Base-by-base conservation (phyloP, 2,329 filamentous ascomycete genomes). In the Apiospora saccharicola region DNA sequence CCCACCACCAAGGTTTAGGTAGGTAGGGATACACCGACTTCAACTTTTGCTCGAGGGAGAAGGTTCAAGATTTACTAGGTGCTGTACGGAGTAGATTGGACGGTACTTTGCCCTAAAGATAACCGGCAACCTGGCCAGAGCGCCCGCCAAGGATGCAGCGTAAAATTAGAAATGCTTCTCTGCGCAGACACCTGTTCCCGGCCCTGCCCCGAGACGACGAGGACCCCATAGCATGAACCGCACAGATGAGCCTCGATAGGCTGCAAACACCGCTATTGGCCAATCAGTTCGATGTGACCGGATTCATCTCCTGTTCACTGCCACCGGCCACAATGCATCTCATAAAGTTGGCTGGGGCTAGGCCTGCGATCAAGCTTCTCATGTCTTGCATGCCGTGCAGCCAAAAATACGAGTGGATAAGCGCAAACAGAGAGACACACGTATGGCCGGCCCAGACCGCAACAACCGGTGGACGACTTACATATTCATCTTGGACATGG, bases 121-220 rank as follows among this genome's bases (percentile, higher is more conserved):
- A 64, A 64, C 19, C 22, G 16, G 4, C 57, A 0, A 2, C 34
- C 22, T 41, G 57, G 30, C 57, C 57, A 37, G 41, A n/a, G 57
- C 57, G 34, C 34, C 30, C 22, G 57, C 57, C 57, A 41, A 41
- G 57, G 34, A 34, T 34, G 34, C 12, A 41, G 57, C 34, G 57
- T 41, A 41, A 64, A 64, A 64, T 64, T 41, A 64, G 57, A 64
- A 64, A 41, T 22, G 57, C 57, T 64, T 41, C 57, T 64, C n/a
- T 24, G 30, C 53, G 53, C 53, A 61, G 30, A 37, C 30, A 34
- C 7, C 4, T 61, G 19, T 8, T 41, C 57, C 34, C 19, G 19
- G 53, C 10, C 13, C 53, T n/a, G 19, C 53, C 30, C 53, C 53
- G 26, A 47, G 16, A 22, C 53, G 16, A 8, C 7, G 16, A 16